A percentile compares a stretch with the other conserved stretches of the same genome.
Evolutionary conservation across 2,329 filamentous ascomycete species (phyloP).

Genomic region (Clathrospora elynae): DNA sequence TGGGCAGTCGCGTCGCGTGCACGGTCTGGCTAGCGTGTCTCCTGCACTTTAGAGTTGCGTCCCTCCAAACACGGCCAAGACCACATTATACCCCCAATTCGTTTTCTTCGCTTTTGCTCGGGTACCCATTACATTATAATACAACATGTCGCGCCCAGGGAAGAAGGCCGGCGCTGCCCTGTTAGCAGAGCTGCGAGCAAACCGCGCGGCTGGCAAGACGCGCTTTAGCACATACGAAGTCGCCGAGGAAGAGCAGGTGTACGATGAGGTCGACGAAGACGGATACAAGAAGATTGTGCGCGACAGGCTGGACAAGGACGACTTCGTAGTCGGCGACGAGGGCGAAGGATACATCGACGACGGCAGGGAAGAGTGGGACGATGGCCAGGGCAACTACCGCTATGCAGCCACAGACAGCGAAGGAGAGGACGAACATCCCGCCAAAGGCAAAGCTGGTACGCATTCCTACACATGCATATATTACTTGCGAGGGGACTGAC

Average conservation of each 20-base stretch:
- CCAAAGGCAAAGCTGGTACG: constrained; percentile 63
- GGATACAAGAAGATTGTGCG: constrained; percentile 96
- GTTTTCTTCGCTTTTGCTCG: constrained; percentile 22
- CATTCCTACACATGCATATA: neutral
- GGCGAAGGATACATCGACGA: constrained; percentile 96
- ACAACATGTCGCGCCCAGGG: constrained; percentile 44
- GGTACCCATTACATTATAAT: constrained; percentile 21
- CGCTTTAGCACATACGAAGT: constrained; percentile 85
- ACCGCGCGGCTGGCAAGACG: constrained; percentile 89
- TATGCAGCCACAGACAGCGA: constrained; percentile 71
- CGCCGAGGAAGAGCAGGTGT: constrained; percentile 80
- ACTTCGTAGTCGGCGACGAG: constrained; percentile 98
- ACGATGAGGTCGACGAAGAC: constrained; percentile 96
- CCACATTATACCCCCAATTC: constrained; percentile 19
- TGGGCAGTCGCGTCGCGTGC: constrained; percentile 29
- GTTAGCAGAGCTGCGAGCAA: constrained; percentile 77
- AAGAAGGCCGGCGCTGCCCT: constrained; percentile 25
- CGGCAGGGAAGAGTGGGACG: constrained; percentile 71
- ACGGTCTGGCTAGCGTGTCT: constrained; percentile 24
- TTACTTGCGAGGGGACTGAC: constrained; percentile 23
- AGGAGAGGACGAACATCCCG: constrained; percentile 70
- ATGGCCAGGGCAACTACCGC: constrained; percentile 74
- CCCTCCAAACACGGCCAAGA: constrained; percentile 30
- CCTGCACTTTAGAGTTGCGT: constrained; percentile 19
- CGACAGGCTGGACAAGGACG: constrained; percentile 85